Conservation (phyloP, 768 basidiomycete species). For the Termitomyces sp. region DNA sequence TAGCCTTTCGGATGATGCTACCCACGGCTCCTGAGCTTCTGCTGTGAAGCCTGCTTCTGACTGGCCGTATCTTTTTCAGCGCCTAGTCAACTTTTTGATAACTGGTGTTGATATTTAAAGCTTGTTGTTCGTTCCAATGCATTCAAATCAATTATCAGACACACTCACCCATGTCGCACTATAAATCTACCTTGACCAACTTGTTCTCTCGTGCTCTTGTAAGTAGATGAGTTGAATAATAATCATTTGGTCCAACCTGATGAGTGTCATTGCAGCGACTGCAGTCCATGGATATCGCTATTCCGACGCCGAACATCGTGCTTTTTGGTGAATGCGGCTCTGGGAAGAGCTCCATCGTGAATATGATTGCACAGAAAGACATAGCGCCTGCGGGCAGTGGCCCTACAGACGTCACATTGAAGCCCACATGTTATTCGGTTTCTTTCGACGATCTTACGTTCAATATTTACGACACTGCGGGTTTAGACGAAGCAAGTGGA, state of each 20-base stretch:
- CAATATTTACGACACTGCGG: slow-evolving; percentile 31
- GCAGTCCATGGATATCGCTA: neutral
- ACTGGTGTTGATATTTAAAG: neutral
- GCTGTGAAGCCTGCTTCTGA: neutral
- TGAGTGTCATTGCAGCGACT: neutral
- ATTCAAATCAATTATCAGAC: neutral
- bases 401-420: slow-evolving; percentile 31
- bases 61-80: neutral
- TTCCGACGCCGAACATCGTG: slow-evolving; percentile 21
- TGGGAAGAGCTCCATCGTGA: slow-evolving; percentile 37
- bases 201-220: neutral
- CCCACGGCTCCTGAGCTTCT: neutral
- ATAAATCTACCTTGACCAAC: neutral
- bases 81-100: neutral
- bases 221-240: neutral
- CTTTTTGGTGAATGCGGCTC: slow-evolving; percentile 35
- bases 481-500: slow-evolving; percentile 28
- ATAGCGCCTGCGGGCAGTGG: slow-evolving; percentile 23
- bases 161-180: neutral
- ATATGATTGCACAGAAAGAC: slow-evolving; percentile 26
- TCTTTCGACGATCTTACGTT: slow-evolving; percentile 17
- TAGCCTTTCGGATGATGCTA: neutral
- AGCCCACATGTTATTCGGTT: slow-evolving; percentile 18
- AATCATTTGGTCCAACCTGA: neutral
- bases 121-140: neutral